Base-by-base conservation (phyloP, 768 basidiomycete species). In the Auricularia sp. region DNA sequence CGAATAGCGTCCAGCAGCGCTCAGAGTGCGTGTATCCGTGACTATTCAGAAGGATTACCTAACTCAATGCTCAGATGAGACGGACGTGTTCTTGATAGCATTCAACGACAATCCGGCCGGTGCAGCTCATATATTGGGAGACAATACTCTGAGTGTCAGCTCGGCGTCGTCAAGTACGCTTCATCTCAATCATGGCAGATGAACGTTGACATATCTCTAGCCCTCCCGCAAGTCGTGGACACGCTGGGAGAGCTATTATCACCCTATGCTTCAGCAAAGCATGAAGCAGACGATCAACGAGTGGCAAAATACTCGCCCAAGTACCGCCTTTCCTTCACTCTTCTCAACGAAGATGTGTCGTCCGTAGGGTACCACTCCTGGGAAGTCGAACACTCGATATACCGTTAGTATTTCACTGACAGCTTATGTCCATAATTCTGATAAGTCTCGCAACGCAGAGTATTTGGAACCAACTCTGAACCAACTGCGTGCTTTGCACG, bases 331-430 rank as follows among this genome's bases (percentile, higher is more conserved):
- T 85, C 92, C n/a, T 97, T 98, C 77, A 91, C 90, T 14, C 78
- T 99, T 6, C 76, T 99, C 62, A 96, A 98, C 71, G 93, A 98
- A 76, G 90, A 98, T 72, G 84, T 89, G 3, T 77, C 88, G 33
- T 80, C 86, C 18, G 66, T 79, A 36, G 77, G 81, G 5, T 59
- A 33, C 18, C 56, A 34, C 24, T 59, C 56, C 29, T 98, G 96
- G 96, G 86, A 94, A 54, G 79, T 96, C 14, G 75, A 84, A 61
- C 68, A 74, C 21, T 86, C 85, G 8, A 77, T 97, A 11, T 68
- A 76, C 35, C 78, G 94, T 94, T 67, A 69, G 88, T 80, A 16
- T 3, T 47, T 62, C 24, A 35, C 35, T 37, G 44, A 34, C 21
- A 54, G 64, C 18, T 44, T n/a, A 29, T 62, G 4, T 44, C 59